Conservation (phyloP, 2,329 filamentous ascomycete genomes). For the Aspergillus sp. region DNA sequence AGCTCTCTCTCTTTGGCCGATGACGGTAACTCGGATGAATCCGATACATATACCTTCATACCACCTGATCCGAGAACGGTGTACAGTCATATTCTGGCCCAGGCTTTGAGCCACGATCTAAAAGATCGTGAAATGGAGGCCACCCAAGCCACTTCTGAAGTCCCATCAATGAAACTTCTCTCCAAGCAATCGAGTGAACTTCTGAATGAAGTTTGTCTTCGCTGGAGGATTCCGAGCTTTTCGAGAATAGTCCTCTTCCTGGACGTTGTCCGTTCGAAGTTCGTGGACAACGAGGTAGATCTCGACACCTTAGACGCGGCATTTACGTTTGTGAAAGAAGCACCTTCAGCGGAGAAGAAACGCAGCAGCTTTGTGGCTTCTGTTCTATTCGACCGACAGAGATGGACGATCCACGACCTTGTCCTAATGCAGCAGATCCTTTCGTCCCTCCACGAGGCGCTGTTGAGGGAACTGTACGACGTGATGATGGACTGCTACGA, state of each 20-base stretch:
- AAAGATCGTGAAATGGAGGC: conserved; percentile 54
- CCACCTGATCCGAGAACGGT: conserved; percentile 78
- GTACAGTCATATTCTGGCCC: conserved; percentile 78
- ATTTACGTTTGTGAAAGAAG: conserved; percentile 78
- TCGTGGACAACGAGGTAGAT: conserved; percentile 75
- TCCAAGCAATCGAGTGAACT: conserved; percentile 80
- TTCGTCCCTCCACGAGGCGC: conserved; percentile 71
- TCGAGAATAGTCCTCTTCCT: conserved; percentile 77
- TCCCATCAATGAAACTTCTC: conserved; percentile 53
- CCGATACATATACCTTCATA: conserved; percentile 79
- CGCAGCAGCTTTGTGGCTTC: conserved; percentile 49
- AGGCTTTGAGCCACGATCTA: conserved; percentile 66
- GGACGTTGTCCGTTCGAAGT: conserved; percentile 83
- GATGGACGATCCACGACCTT: conserved; percentile 70
- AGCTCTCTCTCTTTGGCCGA: conserved; percentile 62
- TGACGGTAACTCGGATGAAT: conserved; percentile 40
- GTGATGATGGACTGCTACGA: conserved; percentile 88
- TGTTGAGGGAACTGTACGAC: conserved; percentile 84
- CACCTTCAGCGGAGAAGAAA: conserved; percentile 60
- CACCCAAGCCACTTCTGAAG: conserved; percentile 48
- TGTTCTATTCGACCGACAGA: conserved; percentile 56
- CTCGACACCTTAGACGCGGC: conserved; percentile 79
- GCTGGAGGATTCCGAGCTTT: conserved; percentile 86
- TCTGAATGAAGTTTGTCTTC: conserved; percentile 76
- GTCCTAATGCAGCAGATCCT: conserved; percentile 73